phyloP scores from a whole-genome alignment of 2,329 filamentous ascomycete genomes.

The Amylocarpus encephaloides region DNA sequence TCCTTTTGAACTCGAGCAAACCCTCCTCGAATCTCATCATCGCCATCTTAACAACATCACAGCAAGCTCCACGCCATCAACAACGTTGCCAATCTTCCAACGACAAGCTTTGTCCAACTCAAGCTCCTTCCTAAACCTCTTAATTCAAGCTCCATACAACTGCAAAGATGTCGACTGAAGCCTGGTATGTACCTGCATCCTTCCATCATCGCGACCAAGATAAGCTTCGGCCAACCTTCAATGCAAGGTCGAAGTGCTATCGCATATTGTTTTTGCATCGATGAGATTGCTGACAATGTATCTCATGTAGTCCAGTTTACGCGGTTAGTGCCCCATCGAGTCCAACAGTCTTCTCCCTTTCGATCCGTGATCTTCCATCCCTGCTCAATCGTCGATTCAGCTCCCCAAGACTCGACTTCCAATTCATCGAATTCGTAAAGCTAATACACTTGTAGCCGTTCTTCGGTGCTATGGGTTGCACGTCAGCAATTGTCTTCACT shows the following conservation, averaged over 20 bases:
- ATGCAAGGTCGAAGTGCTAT: background rate
- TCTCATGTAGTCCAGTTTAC: slow-evolving; percentile 76
- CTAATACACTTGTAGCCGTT: slow-evolving; percentile 54
- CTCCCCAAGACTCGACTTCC: slow-evolving; percentile 7
- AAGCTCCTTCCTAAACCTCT: slow-evolving; percentile 16
- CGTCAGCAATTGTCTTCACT: slow-evolving; percentile 90
- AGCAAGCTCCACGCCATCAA: slow-evolving; percentile 26
- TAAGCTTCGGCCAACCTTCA: slow-evolving; percentile 14
- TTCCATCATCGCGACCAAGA: slow-evolving; percentile 27
- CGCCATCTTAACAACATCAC: slow-evolving; percentile 22
- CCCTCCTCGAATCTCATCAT: slow-evolving; percentile 23
- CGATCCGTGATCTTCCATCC: slow-evolving; percentile 14
- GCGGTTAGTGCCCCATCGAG: slow-evolving; percentile 68
- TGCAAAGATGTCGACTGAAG: slow-evolving; percentile 57
- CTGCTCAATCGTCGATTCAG: slow-evolving; percentile 3
- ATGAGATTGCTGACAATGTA: slow-evolving; percentile 38
- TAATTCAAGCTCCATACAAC: slow-evolving; percentile 27
- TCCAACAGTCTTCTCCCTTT: slow-evolving; percentile 4
- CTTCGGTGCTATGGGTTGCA: slow-evolving; percentile 97
- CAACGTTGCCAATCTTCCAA: slow-evolving; percentile 19
- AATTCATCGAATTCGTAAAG: slow-evolving; percentile 21
- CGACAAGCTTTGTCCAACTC: slow-evolving; percentile 16
- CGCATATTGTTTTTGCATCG: slow-evolving; percentile 1
- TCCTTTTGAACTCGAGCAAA: slow-evolving; percentile 5
- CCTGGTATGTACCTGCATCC: slow-evolving; percentile 58